phyloP scores from a whole-genome alignment of 257 asterid genomes.

The Lycium barbarum region DNA sequence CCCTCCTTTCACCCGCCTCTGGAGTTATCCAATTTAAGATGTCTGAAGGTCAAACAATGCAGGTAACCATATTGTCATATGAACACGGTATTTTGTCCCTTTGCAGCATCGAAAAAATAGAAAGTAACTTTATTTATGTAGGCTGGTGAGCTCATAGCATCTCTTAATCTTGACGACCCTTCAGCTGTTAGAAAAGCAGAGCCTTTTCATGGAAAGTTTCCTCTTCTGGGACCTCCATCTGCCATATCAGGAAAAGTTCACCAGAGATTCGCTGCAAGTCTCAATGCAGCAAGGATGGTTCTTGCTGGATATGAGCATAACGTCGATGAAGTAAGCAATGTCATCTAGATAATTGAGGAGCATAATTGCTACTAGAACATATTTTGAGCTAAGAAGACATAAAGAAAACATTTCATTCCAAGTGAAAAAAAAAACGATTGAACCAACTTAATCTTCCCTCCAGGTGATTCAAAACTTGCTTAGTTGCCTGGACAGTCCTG shows the following conservation, averaged over 20 bases:
- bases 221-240: slow-evolving; percentile 93
- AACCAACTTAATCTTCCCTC: slow-evolving; percentile 33
- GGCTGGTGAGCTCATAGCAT: slow-evolving; percentile 99
- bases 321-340: slow-evolving; percentile 74
- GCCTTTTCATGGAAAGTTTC: slow-evolving; percentile 90
- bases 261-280: slow-evolving; percentile 95
- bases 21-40: slow-evolving; percentile 79
- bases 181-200: slow-evolving; percentile 99
- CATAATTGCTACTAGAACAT: neutral
- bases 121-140: slow-evolving; percentile 37
- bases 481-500: slow-evolving; percentile 96
- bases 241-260: slow-evolving; percentile 96
- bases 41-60: slow-evolving; percentile 99
- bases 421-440: too few species aligned
- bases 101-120: slow-evolving; percentile 22
- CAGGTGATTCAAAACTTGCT: slow-evolving; percentile 97
- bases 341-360: neutral
- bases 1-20: slow-evolving; percentile 98
- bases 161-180: slow-evolving; percentile 95
- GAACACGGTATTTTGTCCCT: slow-evolving; percentile 25
- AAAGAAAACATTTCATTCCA: neutral
- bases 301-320: slow-evolving; percentile 98
- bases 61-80: slow-evolving; percentile 56
- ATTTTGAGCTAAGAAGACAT: neutral
- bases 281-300: slow-evolving; percentile 95